Evolutionary conservation across 805 yeast species (phyloP), one percentile per base, ranked within the genome.

Genomic region (Tetrapisispora pingtungensis): DNA sequence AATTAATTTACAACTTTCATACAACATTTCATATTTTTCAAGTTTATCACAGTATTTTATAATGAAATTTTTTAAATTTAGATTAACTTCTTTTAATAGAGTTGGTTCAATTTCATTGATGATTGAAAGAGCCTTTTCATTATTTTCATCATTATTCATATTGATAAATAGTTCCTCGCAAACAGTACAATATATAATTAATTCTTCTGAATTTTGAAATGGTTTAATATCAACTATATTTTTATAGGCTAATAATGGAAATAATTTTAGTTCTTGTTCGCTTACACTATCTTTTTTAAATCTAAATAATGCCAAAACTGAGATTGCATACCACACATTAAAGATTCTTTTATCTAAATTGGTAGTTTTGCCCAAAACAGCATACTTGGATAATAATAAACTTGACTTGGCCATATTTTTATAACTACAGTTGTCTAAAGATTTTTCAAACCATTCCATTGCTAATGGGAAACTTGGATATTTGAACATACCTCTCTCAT

Each of bases 21-120:
- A 68, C 13, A 86, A 60, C 12, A 54, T 48, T 0, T 64, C 63
- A 75, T 78, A 78, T 3, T 69, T 51, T 42, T 71, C 64, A 7
- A 62, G 28, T 14, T 61, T 53, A 7, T 67, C 61, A 33, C 84
- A 64, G 1, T 73, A 64, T 1, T 74, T 75, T 15, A 81, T 53
- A 47, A 75, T 70, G 18, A 77, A 62, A 30, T 81, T 62, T 46
- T 77, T 76, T 43, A 86, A 67, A 40, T 84, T 87, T 44, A 89
- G 66, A 55, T 84, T 84, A 60, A 66, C 58, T 36, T 57, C 54
- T 36, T 42, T 58, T 46, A 43, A 64, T 61, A 41, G 49, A 42
- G 28, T 55, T 46, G 45, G 74, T 51, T 58, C 50, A 26, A 67
- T 54, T 36, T 46, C 53, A 56, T 57, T 58, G 3, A 70, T 59